Evolutionary conservation across 140 eudicot species (phyloP), one percentile per base, ranked within the genome.

Genomic region (Flaveria floridana): DNA sequence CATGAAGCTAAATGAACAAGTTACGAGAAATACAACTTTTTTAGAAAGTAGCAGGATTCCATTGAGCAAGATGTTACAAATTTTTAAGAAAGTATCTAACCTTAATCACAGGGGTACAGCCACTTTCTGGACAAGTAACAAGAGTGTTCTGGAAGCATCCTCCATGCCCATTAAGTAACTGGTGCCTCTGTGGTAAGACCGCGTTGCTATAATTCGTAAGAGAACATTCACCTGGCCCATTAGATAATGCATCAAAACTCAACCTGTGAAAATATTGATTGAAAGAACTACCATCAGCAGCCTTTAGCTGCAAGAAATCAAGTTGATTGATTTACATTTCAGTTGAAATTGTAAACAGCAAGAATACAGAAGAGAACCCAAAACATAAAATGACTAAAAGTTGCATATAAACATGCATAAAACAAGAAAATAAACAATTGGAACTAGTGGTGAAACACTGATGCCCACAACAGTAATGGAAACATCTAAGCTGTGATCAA

Each of bases 111-210:
- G 82, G 64, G 8, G 82, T 56, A 73, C 71, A 57, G 61, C 74
- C 77, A 69, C 65, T 80, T 76, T 80, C 80, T 39, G 81, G 62
- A 80, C 55, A 71, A 71, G n/a, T 52, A 52, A 67, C 59, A 72
- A 79, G 82, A 28, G 89, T 87, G n/a, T 79, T 77, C 70, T 65
- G 83, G 66, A 87, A 74, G 89, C 89, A 80, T 56, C 34, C 82
- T 80, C 81, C 91, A 78, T 69, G 65, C 48, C 78, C 88, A 13
- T 73, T 39, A 57, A 81, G 68, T 13, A 93, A 83, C 71, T 79
- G 84, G 55, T 65, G 75, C 53, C 82, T 65, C 75, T 83, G 83
- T 65, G 83, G 81, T 72, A 90, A 75, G 50, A 50, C 81, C 61
- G 72, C 3, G 65, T 77, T 82, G 73, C 81, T 83, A 76, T 82